Evolutionary conservation across 441 rosid genomes (phyloP).

Genomic region (Bocquillonia castaneifolia): DNA sequence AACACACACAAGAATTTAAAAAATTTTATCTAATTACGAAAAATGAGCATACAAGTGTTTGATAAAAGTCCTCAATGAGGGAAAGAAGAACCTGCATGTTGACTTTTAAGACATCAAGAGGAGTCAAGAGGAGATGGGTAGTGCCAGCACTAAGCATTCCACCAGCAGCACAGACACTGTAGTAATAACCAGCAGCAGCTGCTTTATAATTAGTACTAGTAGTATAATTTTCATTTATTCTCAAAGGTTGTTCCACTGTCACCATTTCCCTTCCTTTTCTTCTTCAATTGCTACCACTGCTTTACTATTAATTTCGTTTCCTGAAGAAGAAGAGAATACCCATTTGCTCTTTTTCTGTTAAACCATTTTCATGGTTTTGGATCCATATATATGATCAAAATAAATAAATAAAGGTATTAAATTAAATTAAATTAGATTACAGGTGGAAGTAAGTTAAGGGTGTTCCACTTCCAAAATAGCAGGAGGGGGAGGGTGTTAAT

Average conservation of each 20-base stretch:
- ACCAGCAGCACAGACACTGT: constrained; percentile 49
- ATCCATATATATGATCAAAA: no score
- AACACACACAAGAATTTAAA: no score
- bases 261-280: not conserved
- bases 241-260: not conserved
- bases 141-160: constrained; percentile 83
- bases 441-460: no score
- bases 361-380: no score
- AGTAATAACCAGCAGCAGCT: constrained; percentile 35
- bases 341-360: not conserved
- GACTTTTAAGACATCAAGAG: constrained; percentile 76
- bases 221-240: constrained; percentile 18
- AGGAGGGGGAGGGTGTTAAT: no score
- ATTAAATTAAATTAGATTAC: no score
- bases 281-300: no score
- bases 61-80: constrained; percentile 5
- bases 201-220: constrained; percentile 13
- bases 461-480: no score
- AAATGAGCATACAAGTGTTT: not conserved
- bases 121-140: constrained; percentile 61
- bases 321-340: not conserved
- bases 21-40: no score
- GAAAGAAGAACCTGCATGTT: constrained; percentile 57
- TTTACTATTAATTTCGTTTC: no score
- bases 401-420: no score